Evolutionary conservation across 2,329 filamentous ascomycete species (phyloP).

Genomic region (Hypoxylon sp.): DNA sequence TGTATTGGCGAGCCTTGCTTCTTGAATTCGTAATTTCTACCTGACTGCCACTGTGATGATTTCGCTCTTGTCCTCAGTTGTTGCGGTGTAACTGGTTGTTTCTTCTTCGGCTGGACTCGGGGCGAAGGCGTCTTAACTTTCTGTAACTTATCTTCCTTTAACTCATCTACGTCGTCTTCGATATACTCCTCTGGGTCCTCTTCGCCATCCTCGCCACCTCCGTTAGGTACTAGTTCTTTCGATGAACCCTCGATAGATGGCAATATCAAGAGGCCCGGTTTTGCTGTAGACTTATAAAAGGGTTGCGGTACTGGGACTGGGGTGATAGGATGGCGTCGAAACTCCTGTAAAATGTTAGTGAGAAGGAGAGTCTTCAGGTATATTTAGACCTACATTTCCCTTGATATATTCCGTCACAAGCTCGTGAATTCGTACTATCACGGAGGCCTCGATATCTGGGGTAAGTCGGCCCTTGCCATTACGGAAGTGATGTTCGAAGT

Average conservation of each 20-base stretch:
- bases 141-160: slow-evolving; percentile 5
- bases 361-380: background rate
- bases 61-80: slow-evolving; percentile 47
- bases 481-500: slow-evolving; percentile 47
- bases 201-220: slow-evolving; percentile 5
- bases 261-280: slow-evolving; percentile 26
- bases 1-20: slow-evolving; percentile 33
- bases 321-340: slow-evolving; percentile 27
- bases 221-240: slow-evolving; percentile 1
- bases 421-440: slow-evolving; percentile 43
- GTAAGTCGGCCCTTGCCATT: slow-evolving; percentile 44
- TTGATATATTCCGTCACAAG: slow-evolving; percentile 44
- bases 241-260: slow-evolving; percentile 47
- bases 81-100: slow-evolving; percentile 39
- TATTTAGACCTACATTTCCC: slow-evolving; percentile 42
- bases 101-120: slow-evolving; percentile 32
- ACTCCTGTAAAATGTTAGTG: slow-evolving; percentile 42
- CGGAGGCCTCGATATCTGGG: slow-evolving; percentile 35
- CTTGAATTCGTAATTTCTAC: slow-evolving; percentile 43
- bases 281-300: background rate
- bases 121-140: slow-evolving; percentile 16
- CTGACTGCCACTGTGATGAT: slow-evolving; percentile 52
- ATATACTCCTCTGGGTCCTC: slow-evolving; percentile 2
- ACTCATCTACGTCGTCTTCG: slow-evolving; percentile 3
- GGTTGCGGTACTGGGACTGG: slow-evolving; percentile 4